Percentiles rank a stretch among this genome's conserved stretches.
Conservation (phyloP, 2,329 filamentous ascomycete species). For the Colletotrichum camelliae region DNA sequence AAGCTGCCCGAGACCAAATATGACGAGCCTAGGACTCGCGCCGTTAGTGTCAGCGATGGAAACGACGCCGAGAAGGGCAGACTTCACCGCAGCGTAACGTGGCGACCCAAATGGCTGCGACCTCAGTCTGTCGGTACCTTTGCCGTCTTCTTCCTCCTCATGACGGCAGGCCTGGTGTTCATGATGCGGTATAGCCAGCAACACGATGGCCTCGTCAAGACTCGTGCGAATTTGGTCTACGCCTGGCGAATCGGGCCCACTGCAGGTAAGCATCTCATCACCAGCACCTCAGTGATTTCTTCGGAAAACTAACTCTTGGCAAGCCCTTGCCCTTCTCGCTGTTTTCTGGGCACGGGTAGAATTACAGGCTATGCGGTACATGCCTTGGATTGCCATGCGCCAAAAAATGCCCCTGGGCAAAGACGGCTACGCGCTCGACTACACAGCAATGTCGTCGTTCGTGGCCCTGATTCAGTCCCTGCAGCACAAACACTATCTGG, state of each 20-base stretch:
- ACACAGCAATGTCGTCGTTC: not conserved
- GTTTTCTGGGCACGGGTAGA: conserved; percentile 5
- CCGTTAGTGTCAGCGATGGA: not conserved
- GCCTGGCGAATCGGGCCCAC: not conserved
- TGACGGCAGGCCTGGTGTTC: not conserved
- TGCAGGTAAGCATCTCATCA: not conserved
- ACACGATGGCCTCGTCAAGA: not conserved
- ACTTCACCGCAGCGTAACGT: not conserved
- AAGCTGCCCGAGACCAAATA: not conserved
- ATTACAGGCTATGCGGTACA: not conserved
- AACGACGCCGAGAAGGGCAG: not conserved
- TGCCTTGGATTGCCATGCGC: conserved; percentile 2
- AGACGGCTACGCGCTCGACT: not conserved
- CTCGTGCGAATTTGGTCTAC: not conserved
- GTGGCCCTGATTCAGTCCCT: not conserved
- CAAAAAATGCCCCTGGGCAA: not conserved
- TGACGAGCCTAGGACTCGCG: not conserved
- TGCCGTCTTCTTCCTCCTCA: not conserved
- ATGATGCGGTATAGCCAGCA: not conserved
- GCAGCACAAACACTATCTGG: not conserved
- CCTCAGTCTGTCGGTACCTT: not conserved
- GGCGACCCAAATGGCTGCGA: conserved; percentile 3
- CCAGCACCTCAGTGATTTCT: not conserved
- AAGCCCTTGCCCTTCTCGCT: not conserved
- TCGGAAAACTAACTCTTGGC: not conserved